Evolutionary conservation across 495 filamentous ascomycete species (phyloP).

Genomic region (Penicillium waksmanii): DNA sequence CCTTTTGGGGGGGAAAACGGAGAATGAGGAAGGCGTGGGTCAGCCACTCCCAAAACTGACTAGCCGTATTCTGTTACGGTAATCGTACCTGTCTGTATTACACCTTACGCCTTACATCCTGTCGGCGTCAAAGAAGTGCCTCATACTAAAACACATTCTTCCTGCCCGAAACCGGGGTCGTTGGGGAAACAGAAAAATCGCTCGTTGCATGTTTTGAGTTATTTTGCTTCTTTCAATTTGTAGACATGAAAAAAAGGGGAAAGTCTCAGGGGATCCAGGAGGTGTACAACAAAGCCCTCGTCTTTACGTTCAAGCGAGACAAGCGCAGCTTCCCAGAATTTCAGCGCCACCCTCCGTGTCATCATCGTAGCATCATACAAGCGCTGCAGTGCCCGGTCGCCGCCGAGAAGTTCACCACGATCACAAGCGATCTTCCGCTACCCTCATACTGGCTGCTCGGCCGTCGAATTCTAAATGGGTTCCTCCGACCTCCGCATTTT

Average conservation of each 20-base stretch:
- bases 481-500: conserved; percentile 1
- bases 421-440: conserved; percentile 9
- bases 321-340: conserved; percentile 12
- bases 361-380: conserved; percentile 38
- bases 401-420: conserved; percentile 19
- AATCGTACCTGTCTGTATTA: neutral
- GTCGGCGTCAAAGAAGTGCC: conserved; percentile 17
- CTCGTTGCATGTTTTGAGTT: conserved; percentile 17
- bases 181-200: conserved; percentile 33
- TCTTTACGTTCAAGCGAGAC: conserved; percentile 11
- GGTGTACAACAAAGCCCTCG: neutral
- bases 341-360: conserved; percentile 33
- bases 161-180: conserved; percentile 32
- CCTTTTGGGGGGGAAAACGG: conserved; percentile 19
- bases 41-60: conserved; percentile 11
- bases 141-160: conserved; percentile 26
- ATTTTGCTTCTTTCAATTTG: neutral
- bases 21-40: conserved; percentile 22
- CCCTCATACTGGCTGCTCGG: conserved; percentile 3
- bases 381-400: conserved; percentile 21
- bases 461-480: neutral
- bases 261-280: neutral
- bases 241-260: neutral
- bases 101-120: neutral
- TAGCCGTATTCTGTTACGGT: conserved; percentile 18